Evolutionary conservation across 208 protist species (phyloP).

Genomic region (Naegleria fowleri): DNA sequence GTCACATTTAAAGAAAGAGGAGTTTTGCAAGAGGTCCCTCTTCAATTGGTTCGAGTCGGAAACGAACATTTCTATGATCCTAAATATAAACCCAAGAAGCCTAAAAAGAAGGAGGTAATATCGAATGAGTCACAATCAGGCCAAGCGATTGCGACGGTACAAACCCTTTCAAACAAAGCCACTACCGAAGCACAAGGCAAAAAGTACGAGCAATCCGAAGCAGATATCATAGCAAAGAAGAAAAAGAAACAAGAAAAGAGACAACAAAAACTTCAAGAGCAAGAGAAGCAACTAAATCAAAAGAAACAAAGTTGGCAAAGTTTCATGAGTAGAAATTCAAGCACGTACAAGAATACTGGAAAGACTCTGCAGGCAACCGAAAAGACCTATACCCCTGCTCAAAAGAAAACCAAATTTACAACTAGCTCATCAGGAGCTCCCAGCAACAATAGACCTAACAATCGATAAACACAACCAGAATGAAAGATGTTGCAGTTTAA

Average conservation of each 20-base stretch:
- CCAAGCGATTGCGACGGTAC: no score
- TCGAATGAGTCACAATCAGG: background rate
- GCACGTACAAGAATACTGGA: background rate
- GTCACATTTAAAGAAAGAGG: background rate
- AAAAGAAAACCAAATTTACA: background rate
- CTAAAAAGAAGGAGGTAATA: background rate
- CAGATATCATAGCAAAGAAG: background rate
- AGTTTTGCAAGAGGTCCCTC: background rate
- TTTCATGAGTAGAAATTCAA: constrained; percentile 10
- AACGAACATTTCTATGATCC: background rate
- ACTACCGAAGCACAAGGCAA: background rate
- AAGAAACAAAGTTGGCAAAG: background rate
- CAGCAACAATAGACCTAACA: no score
- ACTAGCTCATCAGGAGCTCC: background rate
- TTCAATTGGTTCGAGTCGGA: background rate
- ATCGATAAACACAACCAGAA: no score
- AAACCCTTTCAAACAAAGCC: background rate
- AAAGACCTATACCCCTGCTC: background rate
- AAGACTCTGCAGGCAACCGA: background rate
- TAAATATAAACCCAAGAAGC: background rate
- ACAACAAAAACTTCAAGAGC: background rate
- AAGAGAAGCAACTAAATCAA: background rate
- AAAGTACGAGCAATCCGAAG: background rate
- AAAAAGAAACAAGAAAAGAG: constrained; percentile 24
- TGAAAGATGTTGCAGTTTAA: no score